These are phyloP conservation scores for Pelargonium citronellum DNA, from an alignment of 441 rosid species.

Conservation along the genomic window DNA sequence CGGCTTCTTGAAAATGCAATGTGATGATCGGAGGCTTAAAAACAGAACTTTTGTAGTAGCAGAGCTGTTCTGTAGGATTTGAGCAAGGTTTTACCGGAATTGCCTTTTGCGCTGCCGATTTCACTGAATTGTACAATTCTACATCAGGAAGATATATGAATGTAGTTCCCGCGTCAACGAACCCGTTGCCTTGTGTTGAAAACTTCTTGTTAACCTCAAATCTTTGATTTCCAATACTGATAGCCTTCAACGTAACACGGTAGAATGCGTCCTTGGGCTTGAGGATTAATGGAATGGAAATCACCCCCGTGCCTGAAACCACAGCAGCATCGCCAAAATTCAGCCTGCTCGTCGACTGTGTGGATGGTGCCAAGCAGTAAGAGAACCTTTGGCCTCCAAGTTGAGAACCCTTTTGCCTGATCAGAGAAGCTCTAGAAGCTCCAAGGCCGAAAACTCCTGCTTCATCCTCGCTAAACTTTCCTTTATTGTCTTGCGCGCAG, in stretches of 20 bases:
- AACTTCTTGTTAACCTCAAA: neutral
- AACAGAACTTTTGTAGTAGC: slow-evolving; percentile 15
- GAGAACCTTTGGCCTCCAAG: slow-evolving; percentile 33
- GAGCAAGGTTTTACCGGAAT: slow-evolving; percentile 9
- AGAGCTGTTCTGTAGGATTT: slow-evolving; percentile 7
- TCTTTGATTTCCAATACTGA: slow-evolving; percentile 30
- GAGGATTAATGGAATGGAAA: slow-evolving; percentile 31
- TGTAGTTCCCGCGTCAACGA: slow-evolving; percentile 50
- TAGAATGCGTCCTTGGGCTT: slow-evolving; percentile 9
- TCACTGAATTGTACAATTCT: slow-evolving; percentile 21
- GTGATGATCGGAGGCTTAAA: slow-evolving; percentile 29
- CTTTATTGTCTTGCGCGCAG: slow-evolving; percentile 19
- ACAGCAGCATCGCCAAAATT: slow-evolving; percentile 28
- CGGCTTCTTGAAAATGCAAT: slow-evolving; percentile 41
- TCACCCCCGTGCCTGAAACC: slow-evolving; percentile 29
- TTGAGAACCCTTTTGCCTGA: neutral
- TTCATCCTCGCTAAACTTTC: neutral
- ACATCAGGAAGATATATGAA: slow-evolving; percentile 25
- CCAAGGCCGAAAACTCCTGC: slow-evolving; percentile 43
- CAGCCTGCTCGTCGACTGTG: slow-evolving; percentile 23
- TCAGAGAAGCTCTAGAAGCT: slow-evolving; percentile 19
- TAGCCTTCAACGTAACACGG: slow-evolving; percentile 28
- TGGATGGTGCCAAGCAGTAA: slow-evolving; percentile 37
- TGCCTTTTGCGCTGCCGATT: slow-evolving; percentile 19
- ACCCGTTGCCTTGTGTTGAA: slow-evolving; percentile 31